phyloP scores from a whole-genome alignment of 345 rosid species.

The Jatropha curcas region DNA sequence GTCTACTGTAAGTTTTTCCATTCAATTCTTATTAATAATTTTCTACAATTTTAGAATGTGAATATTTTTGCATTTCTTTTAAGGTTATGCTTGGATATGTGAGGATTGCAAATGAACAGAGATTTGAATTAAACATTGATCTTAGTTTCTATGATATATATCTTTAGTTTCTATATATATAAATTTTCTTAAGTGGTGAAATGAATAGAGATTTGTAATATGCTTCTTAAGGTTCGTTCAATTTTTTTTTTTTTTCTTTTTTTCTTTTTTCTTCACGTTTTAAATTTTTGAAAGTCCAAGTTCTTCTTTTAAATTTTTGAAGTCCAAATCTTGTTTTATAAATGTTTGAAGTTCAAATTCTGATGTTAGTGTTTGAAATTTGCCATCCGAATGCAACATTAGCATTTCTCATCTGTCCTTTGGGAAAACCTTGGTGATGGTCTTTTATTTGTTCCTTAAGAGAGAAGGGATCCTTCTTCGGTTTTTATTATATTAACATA shows the following conservation, averaged over 20 bases:
- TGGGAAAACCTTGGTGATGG: neutral
- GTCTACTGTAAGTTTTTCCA: constrained; percentile 27
- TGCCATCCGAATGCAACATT: neutral
- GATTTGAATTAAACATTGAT: neutral
- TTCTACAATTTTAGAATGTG: neutral
- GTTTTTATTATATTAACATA: neutral
- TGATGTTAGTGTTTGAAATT: neutral
- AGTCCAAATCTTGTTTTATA: neutral
- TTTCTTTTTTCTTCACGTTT: no score
- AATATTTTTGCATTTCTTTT: neutral
- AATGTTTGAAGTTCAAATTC: neutral
- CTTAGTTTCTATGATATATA: neutral
- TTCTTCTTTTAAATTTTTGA: no score
- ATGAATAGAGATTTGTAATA: neutral
- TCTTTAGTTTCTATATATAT: no score
- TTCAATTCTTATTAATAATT: neutral
- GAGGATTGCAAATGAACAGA: neutral
- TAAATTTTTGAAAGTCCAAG: no score
- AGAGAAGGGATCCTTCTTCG: neutral
- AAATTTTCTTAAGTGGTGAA: neutral
- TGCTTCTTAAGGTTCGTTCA: neutral
- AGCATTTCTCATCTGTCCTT: neutral
- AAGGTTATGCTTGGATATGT: neutral
- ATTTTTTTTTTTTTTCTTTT: no score
- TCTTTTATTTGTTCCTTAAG: neutral